Percentiles rank a stretch among this genome's conserved stretches.
Conservation (phyloP, 1,139 yeast species). For the Protomyces inouyei region DNA sequence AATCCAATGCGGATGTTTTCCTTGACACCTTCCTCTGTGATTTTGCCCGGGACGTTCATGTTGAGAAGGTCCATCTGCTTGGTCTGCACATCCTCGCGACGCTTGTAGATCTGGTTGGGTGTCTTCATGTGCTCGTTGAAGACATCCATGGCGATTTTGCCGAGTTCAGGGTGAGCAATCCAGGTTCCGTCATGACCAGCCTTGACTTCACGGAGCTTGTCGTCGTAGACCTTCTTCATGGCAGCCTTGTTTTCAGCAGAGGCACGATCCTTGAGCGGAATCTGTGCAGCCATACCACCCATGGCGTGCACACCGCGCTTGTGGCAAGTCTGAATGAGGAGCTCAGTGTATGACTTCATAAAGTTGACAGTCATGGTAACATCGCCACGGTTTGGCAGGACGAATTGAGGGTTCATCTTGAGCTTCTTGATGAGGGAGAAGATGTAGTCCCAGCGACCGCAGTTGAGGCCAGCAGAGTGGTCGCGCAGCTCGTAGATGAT, state of each 20-base stretch:
- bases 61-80: conserved; percentile 66
- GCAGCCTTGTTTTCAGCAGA: conserved; percentile 49
- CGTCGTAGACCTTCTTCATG: conserved; percentile 66
- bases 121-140: conserved; percentile 80
- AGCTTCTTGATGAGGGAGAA: conserved; percentile 66
- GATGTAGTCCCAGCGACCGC: conserved; percentile 82
- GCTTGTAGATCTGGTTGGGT: conserved; percentile 69
- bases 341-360: conserved; percentile 64
- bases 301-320: conserved; percentile 71
- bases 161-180: conserved; percentile 80
- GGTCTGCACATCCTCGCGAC: conserved; percentile 47
- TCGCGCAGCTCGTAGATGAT: conserved; percentile 69
- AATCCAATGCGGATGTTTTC: conserved; percentile 67
- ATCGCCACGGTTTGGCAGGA: conserved; percentile 67
- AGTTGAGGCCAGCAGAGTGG: conserved; percentile 71
- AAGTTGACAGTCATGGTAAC: conserved; percentile 73
- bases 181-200: conserved; percentile 80
- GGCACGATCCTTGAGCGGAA: conserved; percentile 62
- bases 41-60: conserved; percentile 62
- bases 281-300: conserved; percentile 85
- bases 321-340: conserved; percentile 66
- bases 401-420: conserved; percentile 57
- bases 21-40: conserved; percentile 69
- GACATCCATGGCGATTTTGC: conserved; percentile 66
- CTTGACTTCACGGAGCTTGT: conserved; percentile 66